These are phyloP conservation scores for Coniochaeta pulveracea DNA, from an alignment of 2,329 filamentous ascomycete species.

Conservation along the genomic window DNA sequence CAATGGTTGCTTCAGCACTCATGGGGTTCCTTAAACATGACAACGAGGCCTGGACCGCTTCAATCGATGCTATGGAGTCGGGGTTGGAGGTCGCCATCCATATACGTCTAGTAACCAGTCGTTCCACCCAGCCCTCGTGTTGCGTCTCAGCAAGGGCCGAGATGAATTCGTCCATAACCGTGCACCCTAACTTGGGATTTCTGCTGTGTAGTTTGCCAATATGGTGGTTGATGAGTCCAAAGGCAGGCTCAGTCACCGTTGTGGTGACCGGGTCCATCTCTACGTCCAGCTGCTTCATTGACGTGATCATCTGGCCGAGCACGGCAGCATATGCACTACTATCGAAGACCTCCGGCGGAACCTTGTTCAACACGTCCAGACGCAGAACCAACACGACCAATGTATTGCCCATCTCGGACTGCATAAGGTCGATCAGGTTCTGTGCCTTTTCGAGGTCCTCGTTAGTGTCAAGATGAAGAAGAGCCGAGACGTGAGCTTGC, in stretches of 20 bases:
- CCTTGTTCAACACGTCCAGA: constrained; percentile 50
- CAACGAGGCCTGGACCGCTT: constrained; percentile 22
- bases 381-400: constrained; percentile 56
- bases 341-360: constrained; percentile 35
- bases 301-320: constrained; percentile 49
- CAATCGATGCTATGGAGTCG: constrained; percentile 19
- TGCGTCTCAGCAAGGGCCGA: constrained; percentile 29
- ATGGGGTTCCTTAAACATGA: constrained; percentile 35
- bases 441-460: constrained; percentile 39
- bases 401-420: constrained; percentile 51
- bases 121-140: constrained; percentile 53
- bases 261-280: neutral
- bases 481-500: constrained; percentile 47
- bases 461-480: constrained; percentile 33
- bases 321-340: constrained; percentile 35
- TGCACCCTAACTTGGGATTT: constrained; percentile 33
- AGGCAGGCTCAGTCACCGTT: constrained; percentile 34
- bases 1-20: constrained; percentile 49
- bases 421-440: constrained; percentile 47
- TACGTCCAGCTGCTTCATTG: constrained; percentile 37
- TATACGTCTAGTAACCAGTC: constrained; percentile 53
- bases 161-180: constrained; percentile 54
- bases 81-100: constrained; percentile 47
- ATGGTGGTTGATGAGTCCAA: constrained; percentile 57
- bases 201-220: constrained; percentile 52